Conservation (phyloP, 2,329 filamentous ascomycete species). For the Penicillium polonicum region DNA sequence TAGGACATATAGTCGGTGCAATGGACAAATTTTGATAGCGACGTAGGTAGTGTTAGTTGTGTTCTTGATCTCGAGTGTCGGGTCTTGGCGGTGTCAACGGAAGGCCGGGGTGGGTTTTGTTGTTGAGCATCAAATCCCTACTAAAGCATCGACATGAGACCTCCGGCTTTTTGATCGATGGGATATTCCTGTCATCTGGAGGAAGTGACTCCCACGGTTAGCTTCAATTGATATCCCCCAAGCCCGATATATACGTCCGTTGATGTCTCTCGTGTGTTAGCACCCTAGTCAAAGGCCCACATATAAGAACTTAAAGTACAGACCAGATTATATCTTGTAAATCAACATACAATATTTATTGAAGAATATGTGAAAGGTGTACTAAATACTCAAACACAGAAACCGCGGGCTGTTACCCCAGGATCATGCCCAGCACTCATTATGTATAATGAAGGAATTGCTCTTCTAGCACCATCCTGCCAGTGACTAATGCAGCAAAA, state of each 20-base stretch:
- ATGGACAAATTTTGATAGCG: neutral
- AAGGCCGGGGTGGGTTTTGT: neutral
- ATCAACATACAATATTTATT: neutral
- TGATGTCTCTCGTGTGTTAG: neutral
- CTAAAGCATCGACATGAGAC: neutral
- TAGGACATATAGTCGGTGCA: neutral
- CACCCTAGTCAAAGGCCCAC: neutral
- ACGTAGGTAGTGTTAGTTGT: constrained; percentile 3
- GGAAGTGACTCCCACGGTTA: neutral
- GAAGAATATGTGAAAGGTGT: neutral
- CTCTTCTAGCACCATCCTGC: too few relatives aligned
- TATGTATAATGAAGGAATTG: neutral
- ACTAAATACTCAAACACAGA: neutral
- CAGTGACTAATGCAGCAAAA: neutral
- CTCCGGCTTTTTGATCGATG: too few relatives aligned
- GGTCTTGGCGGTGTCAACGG: neutral
- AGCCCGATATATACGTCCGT: neutral
- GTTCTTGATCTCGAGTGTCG: neutral
- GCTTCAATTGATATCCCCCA: neutral
- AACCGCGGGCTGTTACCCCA: neutral
- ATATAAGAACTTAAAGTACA: neutral
- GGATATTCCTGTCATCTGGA: neutral
- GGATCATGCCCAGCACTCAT: neutral
- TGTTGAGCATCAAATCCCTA: neutral
- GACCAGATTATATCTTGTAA: neutral